phyloP scores from a whole-genome alignment of 345 rosid genomes.

The Geranium rotundifolium region DNA sequence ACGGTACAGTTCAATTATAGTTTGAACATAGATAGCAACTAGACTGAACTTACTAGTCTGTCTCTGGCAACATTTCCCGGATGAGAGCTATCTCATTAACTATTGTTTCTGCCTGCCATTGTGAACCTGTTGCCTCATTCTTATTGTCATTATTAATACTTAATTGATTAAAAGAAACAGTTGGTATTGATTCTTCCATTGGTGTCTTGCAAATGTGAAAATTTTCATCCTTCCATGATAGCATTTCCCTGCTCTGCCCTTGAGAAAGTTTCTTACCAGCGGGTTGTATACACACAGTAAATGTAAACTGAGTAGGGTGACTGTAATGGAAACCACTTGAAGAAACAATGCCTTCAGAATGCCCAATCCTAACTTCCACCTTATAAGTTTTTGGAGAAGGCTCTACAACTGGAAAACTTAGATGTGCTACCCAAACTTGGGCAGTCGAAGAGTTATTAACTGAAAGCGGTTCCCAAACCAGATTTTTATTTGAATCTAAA shows the following conservation, averaged over 20 bases:
- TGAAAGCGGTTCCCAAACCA: conserved; percentile 57
- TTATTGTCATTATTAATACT: conserved; percentile 20
- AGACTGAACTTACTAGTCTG: conserved; percentile 42
- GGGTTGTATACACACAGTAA: conserved; percentile 29
- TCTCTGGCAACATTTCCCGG: conserved; percentile 32
- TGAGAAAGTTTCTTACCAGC: conserved; percentile 15
- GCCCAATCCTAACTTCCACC: conserved; percentile 54
- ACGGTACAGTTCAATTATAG: conserved; percentile 3
- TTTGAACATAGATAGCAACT: conserved; percentile 5
- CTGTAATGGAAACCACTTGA: conserved; percentile 38
- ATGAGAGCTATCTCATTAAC: conserved; percentile 47
- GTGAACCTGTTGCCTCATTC: conserved; percentile 18
- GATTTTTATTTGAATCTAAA: conserved; percentile 24
- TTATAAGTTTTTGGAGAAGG: conserved; percentile 18
- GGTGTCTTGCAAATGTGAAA: conserved; percentile 28
- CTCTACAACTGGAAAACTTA: conserved; percentile 24
- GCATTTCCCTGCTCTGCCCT: conserved; percentile 17
- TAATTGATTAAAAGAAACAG: conserved; percentile 21
- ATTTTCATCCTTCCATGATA: conserved; percentile 53
- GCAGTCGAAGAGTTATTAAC: conserved; percentile 23
- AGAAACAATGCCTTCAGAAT: conserved; percentile 54
- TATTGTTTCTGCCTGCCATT: conserved; percentile 49
- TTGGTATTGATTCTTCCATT: conserved; percentile 24
- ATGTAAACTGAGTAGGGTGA: conserved; percentile 29
- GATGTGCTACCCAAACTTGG: conserved; percentile 56